Base-by-base conservation (phyloP, 2,329 filamentous ascomycete genomes). In the Stagonosporopsis vannaccii region DNA sequence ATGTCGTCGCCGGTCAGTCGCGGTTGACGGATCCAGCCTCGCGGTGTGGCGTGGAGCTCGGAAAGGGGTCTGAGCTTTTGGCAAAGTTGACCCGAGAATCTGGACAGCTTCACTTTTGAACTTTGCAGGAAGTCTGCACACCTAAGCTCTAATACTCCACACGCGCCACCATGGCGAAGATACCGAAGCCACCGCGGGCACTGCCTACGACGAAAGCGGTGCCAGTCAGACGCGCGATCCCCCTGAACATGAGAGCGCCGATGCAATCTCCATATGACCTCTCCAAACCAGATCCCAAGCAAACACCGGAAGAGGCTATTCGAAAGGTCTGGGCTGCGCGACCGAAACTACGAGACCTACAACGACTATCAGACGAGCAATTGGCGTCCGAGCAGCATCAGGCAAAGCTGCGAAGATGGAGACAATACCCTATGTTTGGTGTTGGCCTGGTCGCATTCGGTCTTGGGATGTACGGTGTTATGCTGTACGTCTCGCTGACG, bases 381-480 rank as follows among this genome's bases (percentile, higher is more conserved):
- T 54, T 65, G 57, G 62, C 47, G 32, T 65, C 68, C 30, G 60
- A 63, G 32, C 49, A 65, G 20, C 68, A 73, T 36, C 63, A 64
- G 46, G 67, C 60, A 28, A 72, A 66, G 45, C 62, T 73, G 40
- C 61, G 62, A 20, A 62, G 65, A 61, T 71, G 67, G 68, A 63
- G 71, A 51, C 67, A 70, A 58, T 67, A 66, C 62, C 68, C 73
- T 26, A 61, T 75, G 59, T 59, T 75, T 51, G 59, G 74, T n/a
- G 56, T 67, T 26, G 66, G 67, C 9, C 15, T 75, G 58, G 60
- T 76, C 39, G 76, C 74, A 30, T 77, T 76, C 37, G 74, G 67
- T 4, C 61, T 80, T 36, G 78, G 75, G 26, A 69, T 79, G 60
- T 81, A 81, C 57, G 66, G 65, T 33, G 63, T 71, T 7, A 69